A percentile compares a stretch with the other conserved stretches of the same genome.
Evolutionary conservation across 1,139 yeast genomes (phyloP).

Genomic region (Pneumocystis sp.): DNA sequence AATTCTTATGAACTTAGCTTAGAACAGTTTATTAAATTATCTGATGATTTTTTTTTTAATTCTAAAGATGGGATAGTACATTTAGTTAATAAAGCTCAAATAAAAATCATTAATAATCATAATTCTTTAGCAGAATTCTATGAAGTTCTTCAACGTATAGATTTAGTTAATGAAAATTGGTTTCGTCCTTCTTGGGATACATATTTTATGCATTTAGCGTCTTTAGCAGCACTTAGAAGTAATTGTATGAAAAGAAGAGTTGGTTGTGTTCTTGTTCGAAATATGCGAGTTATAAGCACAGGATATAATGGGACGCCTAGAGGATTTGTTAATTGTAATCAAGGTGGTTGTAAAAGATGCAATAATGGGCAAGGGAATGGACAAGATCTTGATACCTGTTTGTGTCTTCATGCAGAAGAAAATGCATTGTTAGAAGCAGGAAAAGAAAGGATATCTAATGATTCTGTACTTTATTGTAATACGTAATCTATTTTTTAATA

Average conservation of each 20-base stretch:
- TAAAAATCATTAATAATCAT: slow-evolving; percentile 49
- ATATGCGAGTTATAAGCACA: slow-evolving; percentile 76
- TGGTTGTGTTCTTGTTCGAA: slow-evolving; percentile 86
- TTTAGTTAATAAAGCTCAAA: slow-evolving; percentile 42
- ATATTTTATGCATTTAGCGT: slow-evolving; percentile 85
- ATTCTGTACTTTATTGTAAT: slow-evolving; percentile 67
- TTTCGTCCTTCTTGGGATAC: slow-evolving; percentile 92
- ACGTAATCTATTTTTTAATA: slow-evolving; percentile 27
- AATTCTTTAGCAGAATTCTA: slow-evolving; percentile 35
- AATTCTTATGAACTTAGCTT: slow-evolving; percentile 10
- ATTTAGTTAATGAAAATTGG: slow-evolving; percentile 43
- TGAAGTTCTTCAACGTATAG: slow-evolving; percentile 37
- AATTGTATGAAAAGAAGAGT: slow-evolving; percentile 96
- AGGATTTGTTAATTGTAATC: slow-evolving; percentile 72
- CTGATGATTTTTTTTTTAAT: slow-evolving; percentile 34
- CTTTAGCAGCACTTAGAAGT: slow-evolving; percentile 78
- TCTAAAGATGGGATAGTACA: slow-evolving; percentile 28
- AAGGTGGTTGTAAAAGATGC: slow-evolving; percentile 89
- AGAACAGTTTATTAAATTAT: slow-evolving; percentile 30
- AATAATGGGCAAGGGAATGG: slow-evolving; percentile 43
- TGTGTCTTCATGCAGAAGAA: slow-evolving; percentile 93
- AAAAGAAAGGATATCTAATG: slow-evolving; percentile 59
- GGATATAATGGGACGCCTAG: slow-evolving; percentile 97
- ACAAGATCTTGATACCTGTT: slow-evolving; percentile 60
- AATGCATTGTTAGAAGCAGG: slow-evolving; percentile 92